Percentiles rank a stretch among this genome's conserved stretches.
phyloP scores from a whole-genome alignment of 805 yeast species.

The Myxozyma melibiosi region DNA sequence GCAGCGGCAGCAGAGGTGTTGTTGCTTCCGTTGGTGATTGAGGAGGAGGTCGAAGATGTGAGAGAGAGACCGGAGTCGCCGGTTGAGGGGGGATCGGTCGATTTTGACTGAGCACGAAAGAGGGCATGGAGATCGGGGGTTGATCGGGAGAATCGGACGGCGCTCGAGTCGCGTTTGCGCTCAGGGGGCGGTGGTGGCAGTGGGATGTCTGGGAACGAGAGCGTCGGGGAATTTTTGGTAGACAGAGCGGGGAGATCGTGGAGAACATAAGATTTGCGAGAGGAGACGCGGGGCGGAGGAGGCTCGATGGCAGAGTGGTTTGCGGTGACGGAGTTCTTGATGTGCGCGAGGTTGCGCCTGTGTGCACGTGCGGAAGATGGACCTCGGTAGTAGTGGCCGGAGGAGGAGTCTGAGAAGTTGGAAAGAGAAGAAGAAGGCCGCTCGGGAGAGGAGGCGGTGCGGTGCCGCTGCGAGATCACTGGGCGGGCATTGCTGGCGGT shows the following conservation, averaged over 20 bases:
- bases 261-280: neutral
- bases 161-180: conserved; percentile 5
- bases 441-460: conserved; percentile 1
- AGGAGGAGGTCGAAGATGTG: neutral
- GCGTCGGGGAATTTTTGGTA: neutral
- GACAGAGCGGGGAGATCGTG: conserved; percentile 1
- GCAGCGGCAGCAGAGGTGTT: neutral
- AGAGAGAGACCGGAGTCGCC: neutral
- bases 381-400: neutral
- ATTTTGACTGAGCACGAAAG: neutral
- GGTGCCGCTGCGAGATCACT: neutral
- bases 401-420: neutral
- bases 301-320: neutral
- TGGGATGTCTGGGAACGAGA: neutral
- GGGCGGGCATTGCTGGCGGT: neutral
- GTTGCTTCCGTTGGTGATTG: too few species aligned
- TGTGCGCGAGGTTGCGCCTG: neutral
- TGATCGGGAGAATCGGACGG: conserved; percentile 16
- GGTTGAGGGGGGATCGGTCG: neutral
- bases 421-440: neutral
- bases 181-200: conserved; percentile 7
- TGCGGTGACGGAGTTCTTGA: neutral
- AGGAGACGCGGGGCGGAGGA: conserved; percentile 3
- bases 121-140: conserved; percentile 23
- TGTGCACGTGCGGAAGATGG: neutral